These are phyloP conservation scores for Aspergillus tamarii DNA, from an alignment of 2,329 filamentous ascomycete species.

Conservation along the genomic window DNA sequence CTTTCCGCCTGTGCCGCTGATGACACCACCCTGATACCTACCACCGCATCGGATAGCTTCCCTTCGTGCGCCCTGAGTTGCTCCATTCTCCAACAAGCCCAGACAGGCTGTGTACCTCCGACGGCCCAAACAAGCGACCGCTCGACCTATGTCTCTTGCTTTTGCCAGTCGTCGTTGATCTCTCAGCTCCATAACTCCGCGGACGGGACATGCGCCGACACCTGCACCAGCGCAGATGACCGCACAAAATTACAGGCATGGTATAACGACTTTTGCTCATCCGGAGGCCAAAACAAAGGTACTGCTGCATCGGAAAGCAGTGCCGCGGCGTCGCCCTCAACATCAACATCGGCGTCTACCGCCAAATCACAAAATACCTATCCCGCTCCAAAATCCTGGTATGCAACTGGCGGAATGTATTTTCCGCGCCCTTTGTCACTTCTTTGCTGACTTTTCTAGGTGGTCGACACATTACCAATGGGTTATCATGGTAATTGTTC, in stretches of 20 bases:
- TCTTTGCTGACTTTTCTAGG: conserved; percentile 16
- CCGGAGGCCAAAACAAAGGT: conserved; percentile 45
- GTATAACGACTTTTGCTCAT: conserved; percentile 69
- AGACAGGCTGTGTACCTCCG: conserved; percentile 69
- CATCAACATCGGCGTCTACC: not conserved
- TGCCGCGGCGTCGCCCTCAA: conserved; percentile 2
- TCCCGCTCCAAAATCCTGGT: conserved; percentile 28
- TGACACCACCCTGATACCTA: conserved; percentile 37
- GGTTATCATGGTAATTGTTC: conserved; percentile 78
- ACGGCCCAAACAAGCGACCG: conserved; percentile 55
- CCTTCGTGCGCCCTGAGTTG: conserved; percentile 66
- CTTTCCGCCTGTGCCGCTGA: conserved; percentile 27
- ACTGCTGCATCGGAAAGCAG: conserved; percentile 23
- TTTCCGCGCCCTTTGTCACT: not conserved
- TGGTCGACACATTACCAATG: conserved; percentile 70
- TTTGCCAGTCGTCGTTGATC: conserved; percentile 69
- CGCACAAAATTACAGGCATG: conserved; percentile 66
- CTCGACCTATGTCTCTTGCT: conserved; percentile 67
- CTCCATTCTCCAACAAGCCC: conserved; percentile 67
- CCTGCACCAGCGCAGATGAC: conserved; percentile 58
- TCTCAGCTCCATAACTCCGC: conserved; percentile 60
- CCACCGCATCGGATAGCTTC: conserved; percentile 50
- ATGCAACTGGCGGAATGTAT: conserved; percentile 13
- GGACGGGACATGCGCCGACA: conserved; percentile 64
- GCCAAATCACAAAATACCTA: conserved; percentile 15